Conservation (phyloP, 2,329 filamentous ascomycete genomes). For the Ambrosiella xylebori region DNA sequence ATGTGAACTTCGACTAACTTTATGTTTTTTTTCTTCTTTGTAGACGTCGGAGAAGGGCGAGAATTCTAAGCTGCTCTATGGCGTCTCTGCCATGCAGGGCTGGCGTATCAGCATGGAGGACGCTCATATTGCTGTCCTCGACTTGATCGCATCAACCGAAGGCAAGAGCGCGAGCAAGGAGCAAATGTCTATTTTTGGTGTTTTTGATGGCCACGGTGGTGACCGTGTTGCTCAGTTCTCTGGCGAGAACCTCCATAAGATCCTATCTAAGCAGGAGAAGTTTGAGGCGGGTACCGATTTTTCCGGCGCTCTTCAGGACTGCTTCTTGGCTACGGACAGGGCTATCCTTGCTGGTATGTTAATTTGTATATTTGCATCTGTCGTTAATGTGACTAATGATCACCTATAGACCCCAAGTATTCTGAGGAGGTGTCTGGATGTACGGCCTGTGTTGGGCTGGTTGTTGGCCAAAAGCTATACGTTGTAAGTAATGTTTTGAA, state of each 20-base stretch:
- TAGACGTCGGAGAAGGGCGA: conserved; percentile 78
- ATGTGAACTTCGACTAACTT: too few species aligned
- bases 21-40: conserved; percentile 10
- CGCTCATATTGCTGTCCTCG: conserved; percentile 75
- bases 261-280: conserved; percentile 83
- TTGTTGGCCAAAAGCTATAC: conserved; percentile 84
- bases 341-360: conserved; percentile 79
- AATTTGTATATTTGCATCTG: background rate
- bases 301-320: conserved; percentile 91
- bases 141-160: conserved; percentile 33
- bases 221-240: conserved; percentile 91
- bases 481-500: conserved; percentile 50
- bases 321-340: conserved; percentile 86
- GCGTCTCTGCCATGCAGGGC: conserved; percentile 97
- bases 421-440: conserved; percentile 97
- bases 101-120: conserved; percentile 99
- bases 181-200: conserved; percentile 86
- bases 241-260: conserved; percentile 83
- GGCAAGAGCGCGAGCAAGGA: conserved; percentile 49
- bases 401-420: conserved; percentile 66
- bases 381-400: background rate
- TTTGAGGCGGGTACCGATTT: conserved; percentile 73
- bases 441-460: conserved; percentile 79
- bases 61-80: conserved; percentile 85
- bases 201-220: conserved; percentile 94